Base-by-base conservation (phyloP, 331 rosid species). In the Quercus phellos region DNA sequence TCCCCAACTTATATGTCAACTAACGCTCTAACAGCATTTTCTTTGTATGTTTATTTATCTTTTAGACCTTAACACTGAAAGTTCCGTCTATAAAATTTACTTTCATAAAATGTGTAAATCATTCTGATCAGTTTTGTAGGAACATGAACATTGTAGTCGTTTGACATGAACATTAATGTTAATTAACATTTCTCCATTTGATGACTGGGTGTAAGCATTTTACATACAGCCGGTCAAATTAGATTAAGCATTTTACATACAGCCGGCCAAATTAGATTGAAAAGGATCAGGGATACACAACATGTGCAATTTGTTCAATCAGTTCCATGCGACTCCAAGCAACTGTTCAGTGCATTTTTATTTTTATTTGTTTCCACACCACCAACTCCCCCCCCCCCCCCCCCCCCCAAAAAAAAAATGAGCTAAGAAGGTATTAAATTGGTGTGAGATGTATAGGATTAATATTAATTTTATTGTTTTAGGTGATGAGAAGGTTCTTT, bases 361-460 rank as follows among this genome's bases (percentile, higher is more conserved):
- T 9, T 9, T 38, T 42, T 42, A 8, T 8, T 12, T 42, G 10
- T 42, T 42, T 10, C 12, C 12, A 30, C 32, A 0, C 4, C 4
- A 3, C 30, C 26, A 24, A 24, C 26, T 24, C 30, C 0, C 32
- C 32, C 4, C 32, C 32, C 1, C 1, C 14, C 8, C 4, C 2
- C 13, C 1, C 14, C 14, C 3, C 14, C 0, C 0, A n/a, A n/a
- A n/a, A n/a, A n/a, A n/a, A n/a, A n/a, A n/a, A 1, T 4, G 53
- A 46, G 53, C 46, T 38, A 38, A 38, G 46, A 38, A 38, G 11
- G 11, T 38, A 38, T 38, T 38, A 38, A 38, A 38, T 38, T 38
- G 46, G 46, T 38, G 46, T 38, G 46, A 38, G 46, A 38, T 38
- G 46, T 38, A 0, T 38, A 38, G 46, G 46, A 7, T 38, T 38